These are phyloP conservation scores for Paradendryphiella salina DNA, from an alignment of 2,329 filamentous ascomycete genomes.

Conservation along the genomic window DNA sequence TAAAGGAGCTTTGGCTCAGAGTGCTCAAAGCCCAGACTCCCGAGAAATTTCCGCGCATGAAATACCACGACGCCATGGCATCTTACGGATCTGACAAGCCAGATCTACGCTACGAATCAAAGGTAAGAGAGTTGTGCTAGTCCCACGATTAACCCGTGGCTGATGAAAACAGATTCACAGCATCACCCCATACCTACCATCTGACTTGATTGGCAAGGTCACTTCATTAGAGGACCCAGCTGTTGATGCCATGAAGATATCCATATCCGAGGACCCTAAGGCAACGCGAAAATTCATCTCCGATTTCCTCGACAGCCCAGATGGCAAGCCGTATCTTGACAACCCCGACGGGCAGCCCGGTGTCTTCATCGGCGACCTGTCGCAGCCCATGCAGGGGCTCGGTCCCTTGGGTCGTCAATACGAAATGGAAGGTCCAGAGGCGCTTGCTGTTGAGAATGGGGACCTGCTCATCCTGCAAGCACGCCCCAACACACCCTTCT, in stretches of 20 bases:
- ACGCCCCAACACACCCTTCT: slow-evolving; percentile 64
- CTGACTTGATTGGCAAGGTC: slow-evolving; percentile 73
- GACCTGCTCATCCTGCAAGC: slow-evolving; percentile 84
- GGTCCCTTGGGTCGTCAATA: slow-evolving; percentile 76
- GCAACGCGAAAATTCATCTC: slow-evolving; percentile 65
- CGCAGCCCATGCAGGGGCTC: slow-evolving; percentile 74
- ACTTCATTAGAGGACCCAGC: slow-evolving; percentile 68
- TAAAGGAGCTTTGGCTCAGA: slow-evolving; percentile 59
- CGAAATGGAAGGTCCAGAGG: slow-evolving; percentile 60
- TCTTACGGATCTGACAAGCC: slow-evolving; percentile 90
- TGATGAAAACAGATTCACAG: slow-evolving; percentile 59
- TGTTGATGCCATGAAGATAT: slow-evolving; percentile 74
- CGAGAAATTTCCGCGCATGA: slow-evolving; percentile 60
- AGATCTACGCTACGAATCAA: slow-evolving; percentile 74
- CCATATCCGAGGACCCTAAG: slow-evolving; percentile 57
- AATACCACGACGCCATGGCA: slow-evolving; percentile 78
- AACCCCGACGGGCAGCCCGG: slow-evolving; percentile 80
- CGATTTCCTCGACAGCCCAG: slow-evolving; percentile 70
- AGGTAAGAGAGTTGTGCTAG: slow-evolving; percentile 50
- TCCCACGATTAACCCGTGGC: slow-evolving; percentile 16
- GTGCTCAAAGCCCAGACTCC: slow-evolving; percentile 52
- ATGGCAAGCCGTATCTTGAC: slow-evolving; percentile 61
- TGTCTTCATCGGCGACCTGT: slow-evolving; percentile 73
- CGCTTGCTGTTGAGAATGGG: slow-evolving; percentile 61
- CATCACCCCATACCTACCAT: slow-evolving; percentile 65